Evolutionary conservation across 345 rosid genomes (phyloP).

Genomic region (Rhizophora apiculata): DNA sequence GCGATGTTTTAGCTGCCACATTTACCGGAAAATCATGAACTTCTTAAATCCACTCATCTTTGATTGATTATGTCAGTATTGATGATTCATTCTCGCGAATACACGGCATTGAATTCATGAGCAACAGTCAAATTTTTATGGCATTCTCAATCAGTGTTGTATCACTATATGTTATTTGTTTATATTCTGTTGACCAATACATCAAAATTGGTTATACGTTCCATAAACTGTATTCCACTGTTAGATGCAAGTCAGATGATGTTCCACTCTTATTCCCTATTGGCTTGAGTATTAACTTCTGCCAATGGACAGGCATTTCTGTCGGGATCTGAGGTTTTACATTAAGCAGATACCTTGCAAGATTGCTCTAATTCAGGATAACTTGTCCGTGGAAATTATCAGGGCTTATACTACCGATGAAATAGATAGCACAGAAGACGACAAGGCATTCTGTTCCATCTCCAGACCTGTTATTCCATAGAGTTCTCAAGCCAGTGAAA

Average conservation of each 20-base stretch:
- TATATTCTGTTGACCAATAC: no score
- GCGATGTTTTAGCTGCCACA: background rate
- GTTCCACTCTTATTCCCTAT: background rate
- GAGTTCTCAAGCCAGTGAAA: conserved; percentile 18
- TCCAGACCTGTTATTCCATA: conserved; percentile 34
- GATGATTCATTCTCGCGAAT: no score
- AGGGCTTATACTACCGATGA: conserved; percentile 22
- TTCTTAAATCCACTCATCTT: no score
- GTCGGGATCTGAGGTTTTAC: conserved; percentile 45
- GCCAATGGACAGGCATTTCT: conserved; percentile 42
- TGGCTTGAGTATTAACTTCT: background rate
- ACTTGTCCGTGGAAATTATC: conserved; percentile 30
- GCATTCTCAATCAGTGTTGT: no score
- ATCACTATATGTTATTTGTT: no score
- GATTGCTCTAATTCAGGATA: conserved; percentile 46
- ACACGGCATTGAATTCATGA: no score
- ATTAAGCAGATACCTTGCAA: conserved; percentile 46
- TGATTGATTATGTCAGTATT: no score
- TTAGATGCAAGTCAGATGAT: background rate
- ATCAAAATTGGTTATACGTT: no score
- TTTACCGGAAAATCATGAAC: no score
- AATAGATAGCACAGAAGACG: conserved; percentile 21
- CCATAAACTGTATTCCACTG: no score
- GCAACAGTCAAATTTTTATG: no score
- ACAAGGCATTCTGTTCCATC: conserved; percentile 32